A percentile compares a stretch with the other conserved stretches of the same genome.
Conservation (phyloP, 2,329 filamentous ascomycete species). For the Paraconiothyrium brasiliense region DNA sequence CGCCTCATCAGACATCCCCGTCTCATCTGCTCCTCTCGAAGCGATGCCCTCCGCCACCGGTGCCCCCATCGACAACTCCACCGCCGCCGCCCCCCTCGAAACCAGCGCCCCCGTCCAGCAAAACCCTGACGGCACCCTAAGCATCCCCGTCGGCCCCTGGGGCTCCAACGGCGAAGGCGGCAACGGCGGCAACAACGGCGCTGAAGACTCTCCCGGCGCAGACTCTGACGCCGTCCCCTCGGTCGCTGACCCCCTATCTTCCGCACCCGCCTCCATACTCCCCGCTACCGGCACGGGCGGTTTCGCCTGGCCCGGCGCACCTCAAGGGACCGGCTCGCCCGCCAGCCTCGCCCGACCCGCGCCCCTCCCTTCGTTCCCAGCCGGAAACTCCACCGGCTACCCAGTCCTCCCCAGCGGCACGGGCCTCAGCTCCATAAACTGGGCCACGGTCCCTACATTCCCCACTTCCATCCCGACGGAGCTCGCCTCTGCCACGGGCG, state of each 20-base stretch:
- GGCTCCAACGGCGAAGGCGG: slow-evolving; percentile 1
- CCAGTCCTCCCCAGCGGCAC: slow-evolving; percentile 3
- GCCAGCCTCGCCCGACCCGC: not conserved
- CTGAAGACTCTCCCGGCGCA: not conserved
- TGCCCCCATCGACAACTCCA: slow-evolving; percentile 7
- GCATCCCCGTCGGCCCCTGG: slow-evolving; percentile 4
- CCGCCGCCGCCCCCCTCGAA: not conserved
- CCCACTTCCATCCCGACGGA: not conserved
- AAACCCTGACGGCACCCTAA: slow-evolving; percentile 1
- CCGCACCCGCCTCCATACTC: not conserved
- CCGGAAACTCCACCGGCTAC: not conserved
- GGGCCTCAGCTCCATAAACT: not conserved
- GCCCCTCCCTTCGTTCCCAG: not conserved
- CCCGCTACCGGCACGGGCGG: slow-evolving; percentile 8
- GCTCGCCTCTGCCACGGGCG: not conserved
- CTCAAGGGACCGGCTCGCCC: not conserved
- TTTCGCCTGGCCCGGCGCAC: slow-evolving; percentile 15
- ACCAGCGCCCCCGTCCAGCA: not conserved
- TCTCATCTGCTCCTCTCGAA: too few species aligned
- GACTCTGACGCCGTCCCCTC: not conserved
- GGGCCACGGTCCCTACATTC: not conserved
- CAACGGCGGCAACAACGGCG: not conserved
- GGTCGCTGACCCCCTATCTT: not conserved
- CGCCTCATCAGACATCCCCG: not conserved
- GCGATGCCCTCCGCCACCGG: not conserved